These are phyloP conservation scores for Liriodendron chinense DNA, from an alignment of 164 flowering plant genomes.

Conservation along the genomic window DNA sequence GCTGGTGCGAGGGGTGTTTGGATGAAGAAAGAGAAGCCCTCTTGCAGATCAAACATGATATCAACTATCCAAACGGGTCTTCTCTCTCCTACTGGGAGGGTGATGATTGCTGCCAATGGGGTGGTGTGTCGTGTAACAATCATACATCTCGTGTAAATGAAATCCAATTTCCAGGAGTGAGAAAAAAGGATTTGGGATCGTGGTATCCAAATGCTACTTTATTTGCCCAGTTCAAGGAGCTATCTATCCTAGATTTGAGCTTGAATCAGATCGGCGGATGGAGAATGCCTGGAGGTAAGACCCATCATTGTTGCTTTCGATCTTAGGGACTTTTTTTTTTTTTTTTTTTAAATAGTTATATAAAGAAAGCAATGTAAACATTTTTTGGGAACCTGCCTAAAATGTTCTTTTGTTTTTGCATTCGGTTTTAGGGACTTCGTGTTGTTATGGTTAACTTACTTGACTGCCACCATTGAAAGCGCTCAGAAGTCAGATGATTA, in stretches of 20 bases:
- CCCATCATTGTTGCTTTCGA: too few species aligned
- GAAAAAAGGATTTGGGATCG: background rate
- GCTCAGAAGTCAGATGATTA: too few species aligned
- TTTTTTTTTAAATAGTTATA: too few species aligned
- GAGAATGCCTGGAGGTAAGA: background rate
- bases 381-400: too few species aligned
- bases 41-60: background rate
- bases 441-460: too few species aligned
- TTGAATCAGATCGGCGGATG: background rate
- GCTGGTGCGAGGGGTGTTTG: constrained; percentile 1
- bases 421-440: too few species aligned
- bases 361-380: too few species aligned
- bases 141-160: background rate
- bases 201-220: constrained; percentile 6
- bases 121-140: background rate
- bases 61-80: background rate
- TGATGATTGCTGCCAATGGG: constrained; percentile 1
- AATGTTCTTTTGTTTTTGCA: too few species aligned
- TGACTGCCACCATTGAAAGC: too few species aligned
- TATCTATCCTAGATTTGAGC: background rate
- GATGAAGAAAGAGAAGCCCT: constrained; percentile 4
- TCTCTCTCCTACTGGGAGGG: background rate
- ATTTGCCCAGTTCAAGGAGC: constrained; percentile 1
- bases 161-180: background rate
- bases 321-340: too few species aligned